Conservation (phyloP, 1,284 basidiomycete species). For the Cryptococcus floricola region DNA sequence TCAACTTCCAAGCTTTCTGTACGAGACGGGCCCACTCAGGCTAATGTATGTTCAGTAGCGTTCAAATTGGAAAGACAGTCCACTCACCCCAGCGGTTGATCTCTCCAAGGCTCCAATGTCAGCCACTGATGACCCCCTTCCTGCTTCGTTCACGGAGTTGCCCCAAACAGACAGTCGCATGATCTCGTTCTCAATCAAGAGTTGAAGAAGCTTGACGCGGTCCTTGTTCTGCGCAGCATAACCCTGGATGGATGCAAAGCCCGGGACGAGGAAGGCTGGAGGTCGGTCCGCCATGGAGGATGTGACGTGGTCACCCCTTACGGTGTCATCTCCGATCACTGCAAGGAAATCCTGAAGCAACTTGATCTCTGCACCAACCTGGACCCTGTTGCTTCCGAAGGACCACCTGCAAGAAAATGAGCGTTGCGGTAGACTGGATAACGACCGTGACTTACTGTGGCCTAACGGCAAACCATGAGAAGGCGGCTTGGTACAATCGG, state of each 20-base stretch:
- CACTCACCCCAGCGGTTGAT: conserved; percentile 59
- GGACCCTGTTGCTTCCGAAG: conserved; percentile 85
- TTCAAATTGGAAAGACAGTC: neutral
- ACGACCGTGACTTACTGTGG: conserved; percentile 63
- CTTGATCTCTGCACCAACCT: conserved; percentile 83
- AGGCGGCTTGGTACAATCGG: conserved; percentile 71
- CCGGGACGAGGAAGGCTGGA: conserved; percentile 50
- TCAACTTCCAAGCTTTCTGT: conserved; percentile 75
- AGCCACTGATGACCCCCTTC: conserved; percentile 50
- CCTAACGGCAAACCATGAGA: conserved; percentile 86
- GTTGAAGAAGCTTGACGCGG: conserved; percentile 66
- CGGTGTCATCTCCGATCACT: conserved; percentile 68
- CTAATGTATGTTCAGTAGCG: conserved; percentile 48
- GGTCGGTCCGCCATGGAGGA: conserved; percentile 63
- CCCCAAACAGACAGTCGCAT: conserved; percentile 82
- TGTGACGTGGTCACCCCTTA: conserved; percentile 62
- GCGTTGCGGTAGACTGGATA: neutral
- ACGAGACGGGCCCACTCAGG: conserved; percentile 65
- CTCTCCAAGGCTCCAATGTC: conserved; percentile 47
- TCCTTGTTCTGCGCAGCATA: conserved; percentile 60
- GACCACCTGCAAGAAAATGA: conserved; percentile 65
- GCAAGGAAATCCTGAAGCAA: conserved; percentile 77
- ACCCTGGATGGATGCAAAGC: conserved; percentile 52
- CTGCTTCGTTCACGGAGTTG: conserved; percentile 75
- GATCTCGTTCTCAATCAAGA: conserved; percentile 88